Base-by-base conservation (phyloP, 1,284 basidiomycete genomes). In the Sutorius eximius region DNA sequence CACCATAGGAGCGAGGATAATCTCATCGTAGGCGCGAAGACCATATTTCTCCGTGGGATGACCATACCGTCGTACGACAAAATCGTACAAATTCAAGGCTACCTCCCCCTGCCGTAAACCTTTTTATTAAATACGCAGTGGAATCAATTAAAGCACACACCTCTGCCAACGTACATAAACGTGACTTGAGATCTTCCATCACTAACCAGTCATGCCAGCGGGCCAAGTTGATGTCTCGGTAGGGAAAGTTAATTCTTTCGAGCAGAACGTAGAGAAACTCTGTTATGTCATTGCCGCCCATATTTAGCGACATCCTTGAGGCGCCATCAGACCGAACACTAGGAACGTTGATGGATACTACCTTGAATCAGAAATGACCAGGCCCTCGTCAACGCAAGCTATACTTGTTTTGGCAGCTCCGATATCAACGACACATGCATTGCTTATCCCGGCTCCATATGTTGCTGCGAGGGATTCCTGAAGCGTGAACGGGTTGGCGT, bases 241-340 rank as follows among this genome's bases (percentile, higher is more conserved):
- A 98, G 1, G 97, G 96, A 66, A 98, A 96, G 49, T 84, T 82
- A 51, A 95, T 91, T 49, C 87, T 82, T 50, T 86, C 77, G 24
- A 99, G 79, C 13, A 99, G 76, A 27, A 93, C 85, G 57, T 87
- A 83, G 37, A 98, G 79, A 61, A 97, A 93, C 55, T 88, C 83
- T 0, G 95, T 96, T 61, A 99, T 87, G 72, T 98, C 95, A 69
- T 95, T 89, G 3, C 96, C 95, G 29, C 94, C 96, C 70, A 95
- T 91, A 58, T 87, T 86, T 42, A 99, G 79, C 30, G 82, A 79
- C 73, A 98, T 87, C 56, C 93, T 94, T 52, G 44, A 44, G 42
- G 30, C n/a, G 22, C 54, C 15, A 56, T 60, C 27, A 52, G 36
- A 44, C 54, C 49, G 45, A 43, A 40, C 46, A n/a, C 37, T 18